A percentile compares a stretch with the other conserved stretches of the same genome.
Conservation (phyloP, 2,329 filamentous ascomycete species). For the Fusarium brachygibbosum region DNA sequence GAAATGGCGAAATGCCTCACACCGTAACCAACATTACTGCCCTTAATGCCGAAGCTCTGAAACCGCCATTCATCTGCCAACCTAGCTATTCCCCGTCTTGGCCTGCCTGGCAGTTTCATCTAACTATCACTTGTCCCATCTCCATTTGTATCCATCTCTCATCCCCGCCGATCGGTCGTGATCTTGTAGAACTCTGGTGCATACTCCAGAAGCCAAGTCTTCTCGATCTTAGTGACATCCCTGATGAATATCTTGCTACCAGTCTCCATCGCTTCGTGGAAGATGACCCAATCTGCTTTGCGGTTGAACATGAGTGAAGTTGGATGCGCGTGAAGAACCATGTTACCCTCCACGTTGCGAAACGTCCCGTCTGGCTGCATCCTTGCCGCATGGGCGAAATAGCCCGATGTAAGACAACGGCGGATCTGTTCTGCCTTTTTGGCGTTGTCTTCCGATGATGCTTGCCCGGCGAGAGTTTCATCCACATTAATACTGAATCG, state of each 20-base stretch:
- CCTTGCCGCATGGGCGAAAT: conserved; percentile 91
- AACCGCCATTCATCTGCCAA: conserved; percentile 35
- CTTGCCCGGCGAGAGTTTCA: conserved; percentile 67
- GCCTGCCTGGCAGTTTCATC: conserved; percentile 42
- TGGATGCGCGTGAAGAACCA: conserved; percentile 87
- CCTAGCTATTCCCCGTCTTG: conserved; percentile 14
- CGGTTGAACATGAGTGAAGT: conserved; percentile 96
- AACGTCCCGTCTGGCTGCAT: conserved; percentile 97
- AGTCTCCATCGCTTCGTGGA: conserved; percentile 93
- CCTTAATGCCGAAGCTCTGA: conserved; percentile 37
- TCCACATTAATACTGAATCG: conserved; percentile 81
- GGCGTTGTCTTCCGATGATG: conserved; percentile 49
- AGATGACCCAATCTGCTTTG: conserved; percentile 96
- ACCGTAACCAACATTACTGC: conserved; percentile 16
- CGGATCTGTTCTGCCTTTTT: conserved; percentile 78
- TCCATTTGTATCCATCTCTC: conserved; percentile 29
- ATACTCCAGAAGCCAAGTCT: conserved; percentile 91
- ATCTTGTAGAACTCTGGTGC: conserved; percentile 85
- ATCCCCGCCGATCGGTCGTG: conserved; percentile 52
- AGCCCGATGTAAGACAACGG: conserved; percentile 88
- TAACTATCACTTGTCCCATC: conserved; percentile 7
- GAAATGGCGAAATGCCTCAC: conserved; percentile 44
- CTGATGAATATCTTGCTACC: conserved; percentile 89
- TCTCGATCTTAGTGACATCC: conserved; percentile 94
- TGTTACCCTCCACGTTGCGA: conserved; percentile 83